phyloP scores from a whole-genome alignment of 805 yeast genomes.

The Hanseniaspora taiwanica region DNA sequence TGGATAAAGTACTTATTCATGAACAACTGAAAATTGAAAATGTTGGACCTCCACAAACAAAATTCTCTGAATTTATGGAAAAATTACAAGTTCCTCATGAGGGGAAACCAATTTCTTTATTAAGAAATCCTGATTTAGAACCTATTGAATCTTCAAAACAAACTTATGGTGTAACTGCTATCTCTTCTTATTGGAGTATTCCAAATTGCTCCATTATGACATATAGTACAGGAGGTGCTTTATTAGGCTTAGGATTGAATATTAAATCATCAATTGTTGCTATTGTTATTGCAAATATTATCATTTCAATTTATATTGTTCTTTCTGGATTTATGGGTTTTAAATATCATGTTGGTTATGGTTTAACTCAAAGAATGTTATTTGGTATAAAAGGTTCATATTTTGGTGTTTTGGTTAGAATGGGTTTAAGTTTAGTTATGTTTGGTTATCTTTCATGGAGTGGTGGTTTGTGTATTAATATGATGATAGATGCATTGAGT shows the following conservation, averaged over 20 bases:
- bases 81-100: conserved; percentile 19
- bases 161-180: conserved; percentile 26
- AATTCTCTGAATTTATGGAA: conserved; percentile 6
- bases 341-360: conserved; percentile 26
- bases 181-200: conserved; percentile 26
- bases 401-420: conserved; percentile 25
- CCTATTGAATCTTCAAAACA: conserved; percentile 26
- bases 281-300: conserved; percentile 12
- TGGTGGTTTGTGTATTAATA: conserved; percentile 26
- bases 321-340: conserved; percentile 19
- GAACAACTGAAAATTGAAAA: conserved; percentile 7
- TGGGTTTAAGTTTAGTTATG: conserved; percentile 27
- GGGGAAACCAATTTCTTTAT: conserved; percentile 17
- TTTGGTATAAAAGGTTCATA: conserved; percentile 26
- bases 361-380: conserved; percentile 25
- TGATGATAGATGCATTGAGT: conserved; percentile 17
- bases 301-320: conserved; percentile 14
- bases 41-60: conserved; percentile 4
- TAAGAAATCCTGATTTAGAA: conserved; percentile 27
- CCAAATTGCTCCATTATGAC: conserved; percentile 26
- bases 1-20: conserved; percentile 8
- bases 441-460: conserved; percentile 28
- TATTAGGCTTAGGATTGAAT: conserved; percentile 17
- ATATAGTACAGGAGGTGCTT: conserved; percentile 24
- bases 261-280: conserved; percentile 22